Evolutionary conservation across 148 eudicot species (phyloP), one percentile per base, ranked within the genome.

Genomic region (Chenopodium suecicum): DNA sequence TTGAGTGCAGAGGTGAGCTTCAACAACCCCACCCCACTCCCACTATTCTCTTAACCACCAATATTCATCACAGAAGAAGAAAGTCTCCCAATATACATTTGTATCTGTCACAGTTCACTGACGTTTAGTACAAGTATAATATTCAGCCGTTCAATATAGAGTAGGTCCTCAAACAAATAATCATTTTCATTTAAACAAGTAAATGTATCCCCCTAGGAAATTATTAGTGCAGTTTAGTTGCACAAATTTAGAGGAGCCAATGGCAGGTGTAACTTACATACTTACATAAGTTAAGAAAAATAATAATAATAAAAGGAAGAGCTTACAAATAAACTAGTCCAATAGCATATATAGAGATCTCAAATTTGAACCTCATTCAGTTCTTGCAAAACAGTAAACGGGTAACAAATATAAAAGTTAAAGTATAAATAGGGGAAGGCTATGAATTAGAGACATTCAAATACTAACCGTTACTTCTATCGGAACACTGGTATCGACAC

Each of bases 391-490:
- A 5, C 44, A 37, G 44, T 37, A 37, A 37, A 37, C 44, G 44
- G 44, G 44, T 37, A 37, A 37, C 44, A 37, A 37, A 5, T 0
- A 37, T 37, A 37, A 37, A 37, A 37, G 44, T 37, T 37, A 37
- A 37, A 37, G 44, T 37, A 41, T 17, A 37, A 70, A 34, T 3
- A 14, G 73, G 70, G 10, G 27, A 37, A 37, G 12, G 34, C 23
- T 70, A 67, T 32, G 73, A 7, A 70, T 37, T 14, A 70, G 44
- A 32, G 54, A 46, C 8, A 72, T 4, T 72, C 46, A 8, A 46
- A 25, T 19, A 78, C 84, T 32, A 80, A 86, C 84, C 86, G 88
- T 86, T 75, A 86, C 75, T 86, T 86, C 88, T 62, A 86, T 86
- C 47, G 88, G 88, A 68, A 86, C 58, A 62, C 52, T 62, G 22